Evolutionary conservation across 2,329 filamentous ascomycete species (phyloP).

Genomic region (Cordyceps farinosa): DNA sequence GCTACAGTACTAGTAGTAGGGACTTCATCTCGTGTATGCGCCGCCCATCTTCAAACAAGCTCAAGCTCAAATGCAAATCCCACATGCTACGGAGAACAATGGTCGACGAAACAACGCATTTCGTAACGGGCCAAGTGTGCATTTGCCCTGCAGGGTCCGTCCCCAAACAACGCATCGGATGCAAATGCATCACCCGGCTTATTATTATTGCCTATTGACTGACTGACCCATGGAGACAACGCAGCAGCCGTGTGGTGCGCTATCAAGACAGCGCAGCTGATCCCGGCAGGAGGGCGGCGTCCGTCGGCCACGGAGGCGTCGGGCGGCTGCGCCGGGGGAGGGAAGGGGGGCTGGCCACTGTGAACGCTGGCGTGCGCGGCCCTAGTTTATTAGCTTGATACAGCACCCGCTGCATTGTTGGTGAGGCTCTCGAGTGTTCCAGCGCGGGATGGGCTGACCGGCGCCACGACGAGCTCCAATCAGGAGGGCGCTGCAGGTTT

Average conservation of each 20-base stretch:
- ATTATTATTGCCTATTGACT: not conserved
- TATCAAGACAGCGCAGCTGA: not conserved
- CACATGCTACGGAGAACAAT: not conserved
- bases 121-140: not conserved
- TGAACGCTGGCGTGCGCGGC: not conserved
- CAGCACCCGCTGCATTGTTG: not conserved
- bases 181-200: slow-evolving; percentile 7
- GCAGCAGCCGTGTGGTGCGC: not conserved
- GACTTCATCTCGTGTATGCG: not conserved
- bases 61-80: not conserved
- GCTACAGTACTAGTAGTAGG: too few relatives aligned
- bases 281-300: not conserved
- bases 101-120: not conserved
- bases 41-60: not conserved
- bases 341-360: not conserved
- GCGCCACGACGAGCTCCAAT: not conserved
- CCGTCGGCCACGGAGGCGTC: not conserved
- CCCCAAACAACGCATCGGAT: slow-evolving; percentile 10
- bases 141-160: slow-evolving; percentile 2
- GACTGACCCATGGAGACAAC: not conserved
- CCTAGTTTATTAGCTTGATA: not conserved
- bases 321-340: slow-evolving; percentile 6
- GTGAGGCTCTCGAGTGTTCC: slow-evolving; percentile 11
- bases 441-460: not conserved
- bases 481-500: slow-evolving; percentile 1